Evolutionary conservation across 768 basidiomycete species (phyloP), one percentile per base, ranked within the genome.

Genomic region (Suillus decipiens): DNA sequence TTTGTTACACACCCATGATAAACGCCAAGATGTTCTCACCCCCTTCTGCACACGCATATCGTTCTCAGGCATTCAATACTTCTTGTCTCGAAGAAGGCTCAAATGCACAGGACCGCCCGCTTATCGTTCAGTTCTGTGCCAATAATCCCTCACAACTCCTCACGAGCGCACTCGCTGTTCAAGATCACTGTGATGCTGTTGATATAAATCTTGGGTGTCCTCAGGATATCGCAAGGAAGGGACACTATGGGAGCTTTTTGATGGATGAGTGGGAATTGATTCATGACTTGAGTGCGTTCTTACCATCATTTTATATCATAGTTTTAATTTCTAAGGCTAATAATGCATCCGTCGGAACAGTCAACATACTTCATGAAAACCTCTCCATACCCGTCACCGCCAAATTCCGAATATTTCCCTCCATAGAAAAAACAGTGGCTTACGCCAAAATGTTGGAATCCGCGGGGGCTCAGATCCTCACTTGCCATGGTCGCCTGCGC

Each of bases 1-100:
- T 98, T 24, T 84, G 86, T n/a, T 99, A 97, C 72, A 95, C 96
- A 0, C 97, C 97, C 19, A 99, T 99, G 97, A 97, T 99, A 70
- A 93, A 96, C 66, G 93, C 95, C 64, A 95, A 92, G 89, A 87
- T 92, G 78, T 95, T 88, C 66, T 78, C 79, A 1, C 82, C 64
- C 70, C 77, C 24, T 73, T 72, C 10, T 82, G 85, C 65, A 83
- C 85, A 68, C 73, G 66, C 76, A 10, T 87, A 89, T 70, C 82
- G 87, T 1, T 80, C 87, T 45, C 79, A 85, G 48, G 82, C 83
- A 68, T 96, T 96, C 68, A 84, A 93, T 75, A 78, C 89, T 36
- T 71, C 80, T 6, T 76, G 80, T 42, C 90, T 86, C 6, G 95
- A 99, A 73, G 97, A 99, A 79, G 97, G 97, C 10, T 83, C 85